These are phyloP conservation scores for Penicillium palitans DNA, from an alignment of 2,329 filamentous ascomycete species.

Conservation along the genomic window DNA sequence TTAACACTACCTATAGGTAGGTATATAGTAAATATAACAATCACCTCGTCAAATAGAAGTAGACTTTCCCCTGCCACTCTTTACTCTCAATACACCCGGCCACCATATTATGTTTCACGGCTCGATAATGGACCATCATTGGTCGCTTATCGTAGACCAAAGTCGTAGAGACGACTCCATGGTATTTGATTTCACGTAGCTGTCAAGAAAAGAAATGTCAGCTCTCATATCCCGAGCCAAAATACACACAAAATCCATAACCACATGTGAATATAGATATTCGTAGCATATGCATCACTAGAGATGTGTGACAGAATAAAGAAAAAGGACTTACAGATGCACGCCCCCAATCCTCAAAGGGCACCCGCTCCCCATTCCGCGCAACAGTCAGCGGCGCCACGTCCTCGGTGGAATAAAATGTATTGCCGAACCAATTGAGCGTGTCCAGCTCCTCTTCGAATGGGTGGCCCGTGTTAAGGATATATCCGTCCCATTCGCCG, in stretches of 20 bases:
- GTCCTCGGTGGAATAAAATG: slow-evolving; percentile 31
- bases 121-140: slow-evolving; percentile 17
- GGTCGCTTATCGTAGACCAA: slow-evolving; percentile 19
- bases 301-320: background rate
- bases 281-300: background rate
- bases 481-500: slow-evolving; percentile 33
- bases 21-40: background rate
- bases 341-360: slow-evolving; percentile 18
- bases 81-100: slow-evolving; percentile 19
- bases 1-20: background rate
- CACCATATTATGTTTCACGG: slow-evolving; percentile 15
- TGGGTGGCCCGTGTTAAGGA: slow-evolving; percentile 30
- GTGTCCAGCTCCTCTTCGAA: slow-evolving; percentile 22
- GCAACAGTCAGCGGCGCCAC: slow-evolving; percentile 33
- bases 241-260: background rate
- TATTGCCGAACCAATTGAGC: slow-evolving; percentile 35
- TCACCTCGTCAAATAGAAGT: slow-evolving; percentile 17
- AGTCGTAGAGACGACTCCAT: slow-evolving; percentile 16
- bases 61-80: slow-evolving; percentile 14
- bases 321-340: slow-evolving; percentile 12
- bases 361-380: slow-evolving; percentile 12
- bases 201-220: background rate
- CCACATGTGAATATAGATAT: background rate
- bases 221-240: background rate
- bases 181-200: slow-evolving; percentile 18